Evolutionary conservation across 176 grass and related monocot species (phyloP).

Genomic region (Raddia guianensis): DNA sequence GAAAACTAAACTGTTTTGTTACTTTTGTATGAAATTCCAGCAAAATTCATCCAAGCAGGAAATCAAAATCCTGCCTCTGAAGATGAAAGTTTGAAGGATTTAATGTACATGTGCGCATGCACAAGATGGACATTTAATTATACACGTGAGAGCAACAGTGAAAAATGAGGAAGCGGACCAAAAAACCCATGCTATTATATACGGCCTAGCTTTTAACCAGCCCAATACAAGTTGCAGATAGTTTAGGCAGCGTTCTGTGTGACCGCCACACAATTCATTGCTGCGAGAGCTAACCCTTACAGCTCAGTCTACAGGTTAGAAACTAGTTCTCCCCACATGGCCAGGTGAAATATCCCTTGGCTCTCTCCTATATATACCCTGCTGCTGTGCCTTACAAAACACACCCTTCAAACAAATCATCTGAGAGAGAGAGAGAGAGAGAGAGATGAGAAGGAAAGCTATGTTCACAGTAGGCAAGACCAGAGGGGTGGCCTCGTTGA

Average conservation of each 20-base stretch:
- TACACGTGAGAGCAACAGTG: not conserved
- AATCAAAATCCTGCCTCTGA: not conserved
- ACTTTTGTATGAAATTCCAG: not conserved
- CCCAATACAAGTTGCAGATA: not conserved
- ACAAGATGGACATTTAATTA: not conserved
- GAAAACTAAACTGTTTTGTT: not conserved
- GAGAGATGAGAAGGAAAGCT: constrained; percentile 50
- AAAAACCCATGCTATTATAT: not conserved
- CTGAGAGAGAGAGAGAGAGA: not conserved
- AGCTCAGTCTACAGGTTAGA: constrained; percentile 59
- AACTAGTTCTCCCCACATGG: constrained; percentile 45
- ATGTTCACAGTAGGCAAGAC: constrained; percentile 53
- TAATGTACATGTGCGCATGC: not conserved
- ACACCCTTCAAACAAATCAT: constrained; percentile 32
- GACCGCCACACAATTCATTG: constrained; percentile 33
- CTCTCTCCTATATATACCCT: constrained; percentile 52
- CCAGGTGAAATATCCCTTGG: constrained; percentile 41
- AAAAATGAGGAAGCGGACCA: not conserved
- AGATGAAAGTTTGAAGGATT: not conserved
- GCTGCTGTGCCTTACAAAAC: constrained; percentile 15
- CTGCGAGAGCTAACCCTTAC: constrained; percentile 43
- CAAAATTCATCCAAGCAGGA: not conserved
- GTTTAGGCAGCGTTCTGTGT: not conserved
- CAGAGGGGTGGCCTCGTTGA: constrained; percentile 19
- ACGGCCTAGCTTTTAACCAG: constrained; percentile 5